Evolutionary conservation across 495 filamentous ascomycete species (phyloP), one percentile per base, ranked within the genome.

Genomic region (Penicillium arizonense): DNA sequence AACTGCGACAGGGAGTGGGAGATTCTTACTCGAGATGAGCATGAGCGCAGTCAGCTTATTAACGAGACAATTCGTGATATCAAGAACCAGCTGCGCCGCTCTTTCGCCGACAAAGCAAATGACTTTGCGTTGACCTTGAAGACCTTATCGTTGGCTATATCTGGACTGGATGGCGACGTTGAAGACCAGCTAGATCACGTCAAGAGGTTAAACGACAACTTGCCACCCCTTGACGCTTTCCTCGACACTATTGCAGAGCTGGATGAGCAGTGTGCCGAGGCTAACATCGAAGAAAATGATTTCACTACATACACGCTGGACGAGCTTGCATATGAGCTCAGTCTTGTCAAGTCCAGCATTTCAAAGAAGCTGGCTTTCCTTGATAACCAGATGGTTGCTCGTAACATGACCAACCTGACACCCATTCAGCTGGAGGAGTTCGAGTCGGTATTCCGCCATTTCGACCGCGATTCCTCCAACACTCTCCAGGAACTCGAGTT

Each of bases 41-140:
- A 92, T 70, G 79, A 83, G 41, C 82, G 91, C 57, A 92, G 90
- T 50, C 90, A 96, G 66, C 74, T 92, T 56, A 97, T 98, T 66
- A 98, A 97, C 69, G 91, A 97, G 71, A 97, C 91, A 12, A 97
- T 98, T 52, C 81, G 95, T 72, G 94, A 98, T 62, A 97, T 97
- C 75, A 98, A 98, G 68, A 96, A 97, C 63, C 81, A 82, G 3
- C 84, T 98, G n/a, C 87, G 94, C 13, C 87, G 85, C 53, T 87
- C 85, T 9, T 98, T 97, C 61, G 94, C 94, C 14, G 89, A 97
- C 69, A 96, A 94, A 68, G 94, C 94, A 10, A 97, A 98, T 63
- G 91, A 96, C 67, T 96, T 98, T 68, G 95, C 95, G 0, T 73
- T 96, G 14, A 91, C 94, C 1, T 80, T 98, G 47, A 93, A 96